Evolutionary conservation across 1,139 yeast species (phyloP).

Genomic region (Blastobotrys capitulatus): DNA sequence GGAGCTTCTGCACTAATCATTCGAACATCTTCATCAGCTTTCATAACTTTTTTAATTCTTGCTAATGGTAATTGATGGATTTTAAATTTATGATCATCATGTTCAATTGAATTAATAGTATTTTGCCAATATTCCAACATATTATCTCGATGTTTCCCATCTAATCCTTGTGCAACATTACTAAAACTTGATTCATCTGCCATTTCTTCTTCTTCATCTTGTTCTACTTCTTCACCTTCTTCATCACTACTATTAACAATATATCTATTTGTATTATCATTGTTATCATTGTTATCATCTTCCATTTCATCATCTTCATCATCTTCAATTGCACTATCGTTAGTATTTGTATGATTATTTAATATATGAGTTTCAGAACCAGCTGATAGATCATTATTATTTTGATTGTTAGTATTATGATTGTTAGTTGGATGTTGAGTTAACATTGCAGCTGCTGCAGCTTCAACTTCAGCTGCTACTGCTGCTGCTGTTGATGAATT

Average conservation of each 20-base stretch:
- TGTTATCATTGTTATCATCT: slow-evolving; percentile 1
- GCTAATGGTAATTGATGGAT: slow-evolving; percentile 93
- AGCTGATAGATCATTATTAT: not conserved
- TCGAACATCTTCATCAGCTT: slow-evolving; percentile 93
- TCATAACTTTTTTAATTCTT: slow-evolving; percentile 92
- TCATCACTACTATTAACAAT: not conserved
- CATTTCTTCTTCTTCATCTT: not conserved
- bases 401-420: not conserved
- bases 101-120: slow-evolving; percentile 77
- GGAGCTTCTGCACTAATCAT: slow-evolving; percentile 99
- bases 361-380: not conserved
- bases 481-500: not conserved
- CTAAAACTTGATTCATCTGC: slow-evolving; percentile 41
- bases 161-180: slow-evolving; percentile 90
- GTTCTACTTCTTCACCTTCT: not conserved
- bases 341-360: not conserved
- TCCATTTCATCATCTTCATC: not conserved
- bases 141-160: slow-evolving; percentile 74
- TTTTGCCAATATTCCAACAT: slow-evolving; percentile 98
- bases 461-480: not conserved
- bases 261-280: not conserved
- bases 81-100: slow-evolving; percentile 85
- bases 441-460: not conserved
- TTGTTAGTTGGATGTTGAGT: not conserved
- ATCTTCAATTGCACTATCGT: not conserved